Base-by-base conservation (phyloP, 176 grass and related monocot genomes). In the Juncus inflexus region DNA sequence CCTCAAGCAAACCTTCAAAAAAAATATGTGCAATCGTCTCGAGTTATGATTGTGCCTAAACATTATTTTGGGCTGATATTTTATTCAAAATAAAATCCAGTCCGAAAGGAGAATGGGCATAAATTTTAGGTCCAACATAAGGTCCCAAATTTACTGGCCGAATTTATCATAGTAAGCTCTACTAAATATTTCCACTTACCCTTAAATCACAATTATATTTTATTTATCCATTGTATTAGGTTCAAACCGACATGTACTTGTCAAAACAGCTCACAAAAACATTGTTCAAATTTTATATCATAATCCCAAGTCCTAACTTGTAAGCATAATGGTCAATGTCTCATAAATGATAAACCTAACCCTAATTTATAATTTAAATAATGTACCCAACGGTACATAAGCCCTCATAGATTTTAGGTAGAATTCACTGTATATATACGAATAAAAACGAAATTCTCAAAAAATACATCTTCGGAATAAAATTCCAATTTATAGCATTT, bases 331-430 rank as follows among this genome's bases (percentile, higher is more conserved):
- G 35, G 68, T 35, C 52, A 5, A 11, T 15, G 36, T 38, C 12
- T 52, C 12, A 43, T 54, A 11, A 2, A 7, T 3, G 12, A 55
- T 15, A 49, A 55, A 56, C 68, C 40, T 12, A 35, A 58, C 40
- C 9, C 43, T 5, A 71, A 71, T 71, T 70, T 57, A 52, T 35
- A 71, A 19, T 42, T 71, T 52, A 16, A 70, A 66, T 15, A 69
- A 41, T 40, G 54, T 47, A 14, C n/a, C 35, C 12, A 69, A 60
- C 50, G 1, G 37, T 36, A 60, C 39, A 60, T 43, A 10, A 35
- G 35, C 1, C 15, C 35, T 11, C 54, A 43, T 15, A 45, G 52
- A 56, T 69, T n/a, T n/a, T n/a, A n/a, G n/a, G n/a, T n/a, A n/a
- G n/a, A n/a, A n/a, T n/a, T n/a, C n/a, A n/a, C n/a, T n/a, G n/a